A percentile compares a stretch with the other conserved stretches of the same genome.
These are phyloP conservation scores for Bruguiera gymnorhiza DNA, from an alignment of 345 rosid genomes.

Conservation along the genomic window DNA sequence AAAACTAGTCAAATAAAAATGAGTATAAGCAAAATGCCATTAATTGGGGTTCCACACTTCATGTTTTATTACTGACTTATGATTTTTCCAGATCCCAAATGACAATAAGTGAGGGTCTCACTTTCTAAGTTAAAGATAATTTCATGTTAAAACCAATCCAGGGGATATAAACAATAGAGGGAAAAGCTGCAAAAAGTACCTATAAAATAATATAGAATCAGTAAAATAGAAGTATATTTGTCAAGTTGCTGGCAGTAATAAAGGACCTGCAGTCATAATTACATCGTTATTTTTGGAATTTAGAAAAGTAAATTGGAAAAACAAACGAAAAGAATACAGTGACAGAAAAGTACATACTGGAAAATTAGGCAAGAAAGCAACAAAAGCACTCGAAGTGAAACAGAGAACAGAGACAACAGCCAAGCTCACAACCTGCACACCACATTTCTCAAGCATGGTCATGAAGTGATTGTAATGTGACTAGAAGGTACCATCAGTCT, in stretches of 20 bases:
- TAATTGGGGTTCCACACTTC: too few species aligned
- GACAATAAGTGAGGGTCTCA: too few species aligned
- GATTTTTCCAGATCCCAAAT: not conserved
- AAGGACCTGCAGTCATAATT: slow-evolving; percentile 41
- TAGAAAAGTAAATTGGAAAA: slow-evolving; percentile 2
- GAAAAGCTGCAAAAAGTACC: slow-evolving; percentile 37
- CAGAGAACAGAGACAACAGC: slow-evolving; percentile 53
- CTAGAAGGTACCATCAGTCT: too few species aligned
- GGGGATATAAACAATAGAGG: not conserved
- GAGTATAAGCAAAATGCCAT: too few species aligned
- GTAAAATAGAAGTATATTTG: slow-evolving; percentile 31
- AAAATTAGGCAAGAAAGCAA: slow-evolving; percentile 48
- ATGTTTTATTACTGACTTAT: not conserved
- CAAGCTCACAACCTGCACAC: slow-evolving; percentile 58
- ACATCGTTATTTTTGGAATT: slow-evolving; percentile 6
- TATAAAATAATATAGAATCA: slow-evolving; percentile 50
- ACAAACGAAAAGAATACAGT: not conserved
- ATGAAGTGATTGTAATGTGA: too few species aligned
- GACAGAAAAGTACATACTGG: slow-evolving; percentile 41
- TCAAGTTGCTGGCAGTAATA: slow-evolving; percentile 39
- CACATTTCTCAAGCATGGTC: not conserved
- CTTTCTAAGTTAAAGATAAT: not conserved
- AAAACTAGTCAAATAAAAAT: too few species aligned
- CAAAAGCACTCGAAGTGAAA: slow-evolving; percentile 49
- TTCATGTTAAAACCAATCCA: not conserved